phyloP scores from a whole-genome alignment of 768 basidiomycete genomes.

The Pilatotrama ljubarskyi region DNA sequence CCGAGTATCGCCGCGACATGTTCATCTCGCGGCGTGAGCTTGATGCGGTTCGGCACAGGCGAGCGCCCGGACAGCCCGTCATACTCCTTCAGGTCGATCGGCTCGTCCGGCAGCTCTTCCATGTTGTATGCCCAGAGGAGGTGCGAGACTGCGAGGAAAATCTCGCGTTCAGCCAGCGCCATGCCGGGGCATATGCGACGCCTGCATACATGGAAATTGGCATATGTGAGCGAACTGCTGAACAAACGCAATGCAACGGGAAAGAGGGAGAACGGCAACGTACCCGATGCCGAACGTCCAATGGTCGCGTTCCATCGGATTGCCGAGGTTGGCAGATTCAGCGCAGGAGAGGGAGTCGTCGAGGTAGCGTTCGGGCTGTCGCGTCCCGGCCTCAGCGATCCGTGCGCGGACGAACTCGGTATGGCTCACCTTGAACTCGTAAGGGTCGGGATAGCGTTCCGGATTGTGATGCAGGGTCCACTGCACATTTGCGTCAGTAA shows the following conservation, averaged over 20 bases:
- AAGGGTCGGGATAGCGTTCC: conserved; percentile 42
- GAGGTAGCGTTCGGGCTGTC: conserved; percentile 48
- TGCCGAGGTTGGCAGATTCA: conserved; percentile 44
- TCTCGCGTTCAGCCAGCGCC: conserved; percentile 46
- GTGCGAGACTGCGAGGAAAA: conserved; percentile 45
- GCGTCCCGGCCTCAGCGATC: conserved; percentile 27
- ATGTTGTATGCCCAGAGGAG: conserved; percentile 52
- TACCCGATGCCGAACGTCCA: conserved; percentile 54
- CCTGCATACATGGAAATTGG: neutral
- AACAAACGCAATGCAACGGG: neutral
- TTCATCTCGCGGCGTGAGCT: conserved; percentile 26
- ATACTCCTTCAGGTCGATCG: conserved; percentile 48
- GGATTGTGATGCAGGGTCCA: conserved; percentile 31
- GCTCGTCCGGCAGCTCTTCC: conserved; percentile 41
- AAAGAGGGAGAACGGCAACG: conserved; percentile 5
- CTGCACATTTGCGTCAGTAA: neutral
- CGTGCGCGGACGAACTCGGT: neutral
- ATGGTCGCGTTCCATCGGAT: conserved; percentile 48
- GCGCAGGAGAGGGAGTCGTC: conserved; percentile 38
- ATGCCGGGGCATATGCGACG: conserved; percentile 44
- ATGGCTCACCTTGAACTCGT: conserved; percentile 25
- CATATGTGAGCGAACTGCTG: too few species aligned
- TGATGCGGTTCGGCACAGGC: conserved; percentile 43
- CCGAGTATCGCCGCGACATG: neutral
- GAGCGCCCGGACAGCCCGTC: conserved; percentile 48